Percentiles rank a stretch among this genome's conserved stretches.
phyloP scores from a whole-genome alignment of 75 land plant species.

The Sequoiadendron giganteum region DNA sequence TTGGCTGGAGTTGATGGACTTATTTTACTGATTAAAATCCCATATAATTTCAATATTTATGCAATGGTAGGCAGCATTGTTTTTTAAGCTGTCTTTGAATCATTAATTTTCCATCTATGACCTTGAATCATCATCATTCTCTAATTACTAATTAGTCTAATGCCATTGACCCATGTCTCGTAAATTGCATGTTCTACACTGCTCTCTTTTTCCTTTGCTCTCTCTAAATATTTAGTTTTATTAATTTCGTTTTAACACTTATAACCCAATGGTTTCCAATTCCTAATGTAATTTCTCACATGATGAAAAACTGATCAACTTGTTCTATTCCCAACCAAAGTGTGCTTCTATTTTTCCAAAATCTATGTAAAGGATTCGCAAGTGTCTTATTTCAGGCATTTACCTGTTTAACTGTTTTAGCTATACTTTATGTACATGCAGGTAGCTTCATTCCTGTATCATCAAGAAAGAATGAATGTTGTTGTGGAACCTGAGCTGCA shows the following conservation, averaged over 20 bases:
- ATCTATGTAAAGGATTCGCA: neutral
- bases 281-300: neutral
- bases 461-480: slow-evolving; percentile 95
- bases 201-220: neutral
- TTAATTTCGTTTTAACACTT: neutral
- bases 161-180: neutral
- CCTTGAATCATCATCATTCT: neutral
- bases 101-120: neutral
- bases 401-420: slow-evolving; percentile 8
- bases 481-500: slow-evolving; percentile 98
- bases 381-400: neutral
- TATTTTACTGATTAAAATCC: neutral
- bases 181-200: neutral
- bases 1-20: neutral
- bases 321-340: neutral
- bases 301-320: neutral
- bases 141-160: neutral
- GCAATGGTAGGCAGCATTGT: neutral
- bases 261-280: neutral
- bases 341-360: neutral
- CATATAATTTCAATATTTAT: neutral
- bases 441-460: slow-evolving; percentile 84
- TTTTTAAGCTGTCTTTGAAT: neutral
- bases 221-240: neutral
- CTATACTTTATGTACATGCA: slow-evolving; percentile 22